These are phyloP conservation scores for Trichoderma erinaceum DNA, from an alignment of 495 filamentous ascomycete genomes.

Conservation along the genomic window DNA sequence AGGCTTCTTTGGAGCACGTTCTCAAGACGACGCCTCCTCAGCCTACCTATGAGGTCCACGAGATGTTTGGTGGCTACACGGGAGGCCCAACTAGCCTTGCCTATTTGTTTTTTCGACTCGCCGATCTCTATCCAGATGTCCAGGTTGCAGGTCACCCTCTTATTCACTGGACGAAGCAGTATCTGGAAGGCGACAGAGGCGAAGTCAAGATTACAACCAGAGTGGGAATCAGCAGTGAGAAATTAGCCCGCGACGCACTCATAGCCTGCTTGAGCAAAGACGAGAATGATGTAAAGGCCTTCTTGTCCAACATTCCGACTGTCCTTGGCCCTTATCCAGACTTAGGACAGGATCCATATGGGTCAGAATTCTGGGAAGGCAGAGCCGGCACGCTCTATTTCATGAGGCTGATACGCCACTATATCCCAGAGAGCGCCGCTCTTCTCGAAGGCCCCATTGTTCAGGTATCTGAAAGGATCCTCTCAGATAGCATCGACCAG, in stretches of 20 bases:
- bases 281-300: constrained; percentile 32
- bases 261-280: constrained; percentile 43
- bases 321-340: constrained; percentile 21
- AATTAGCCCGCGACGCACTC: constrained; percentile 47
- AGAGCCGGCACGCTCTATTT: constrained; percentile 57
- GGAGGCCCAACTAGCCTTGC: constrained; percentile 54
- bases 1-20: constrained; percentile 28
- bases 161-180: constrained; percentile 42
- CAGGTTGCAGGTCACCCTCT: constrained; percentile 38
- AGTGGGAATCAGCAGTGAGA: constrained; percentile 49
- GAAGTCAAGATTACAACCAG: constrained; percentile 26
- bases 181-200: constrained; percentile 40
- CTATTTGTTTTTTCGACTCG: constrained; percentile 48
- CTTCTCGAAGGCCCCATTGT: constrained; percentile 31
- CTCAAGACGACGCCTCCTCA: constrained; percentile 27
- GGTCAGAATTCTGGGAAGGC: constrained; percentile 51
- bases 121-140: constrained; percentile 31
- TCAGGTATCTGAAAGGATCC: constrained; percentile 32
- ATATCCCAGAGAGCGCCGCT: constrained; percentile 24
- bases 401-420: constrained; percentile 39
- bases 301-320: constrained; percentile 36
- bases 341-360: neutral
- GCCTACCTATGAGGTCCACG: constrained; percentile 14
- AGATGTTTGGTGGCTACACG: constrained; percentile 42
- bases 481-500: constrained; percentile 18